Percentiles rank a stretch among this genome's conserved stretches.
Evolutionary conservation across 176 grass and related monocot genomes (phyloP).

Genomic region (Poa pratensis): DNA sequence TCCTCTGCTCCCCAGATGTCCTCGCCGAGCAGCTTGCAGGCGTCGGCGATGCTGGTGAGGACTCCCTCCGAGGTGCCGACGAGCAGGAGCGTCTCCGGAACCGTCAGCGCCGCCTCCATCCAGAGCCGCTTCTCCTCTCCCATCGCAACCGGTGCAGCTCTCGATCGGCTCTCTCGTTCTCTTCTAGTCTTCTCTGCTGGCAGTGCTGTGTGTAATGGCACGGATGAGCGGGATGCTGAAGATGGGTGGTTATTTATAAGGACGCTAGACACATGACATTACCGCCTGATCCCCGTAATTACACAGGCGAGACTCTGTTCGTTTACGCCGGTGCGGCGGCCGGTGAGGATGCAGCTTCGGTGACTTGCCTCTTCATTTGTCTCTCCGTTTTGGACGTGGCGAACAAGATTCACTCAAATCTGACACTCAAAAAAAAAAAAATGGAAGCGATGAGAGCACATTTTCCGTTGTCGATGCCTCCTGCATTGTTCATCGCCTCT

Average conservation of each 20-base stretch:
- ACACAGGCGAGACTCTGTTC: neutral
- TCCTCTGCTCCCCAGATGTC: constrained; percentile 29
- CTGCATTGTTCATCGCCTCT: no score
- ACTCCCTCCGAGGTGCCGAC: constrained; percentile 35
- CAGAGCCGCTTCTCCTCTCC: neutral
- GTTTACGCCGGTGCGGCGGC: neutral
- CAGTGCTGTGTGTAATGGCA: constrained; percentile 19
- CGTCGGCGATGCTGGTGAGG: constrained; percentile 29
- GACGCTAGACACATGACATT: neutral
- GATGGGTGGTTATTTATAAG: neutral
- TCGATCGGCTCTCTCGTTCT: neutral
- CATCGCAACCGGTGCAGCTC: neutral
- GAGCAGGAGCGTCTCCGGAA: constrained; percentile 36
- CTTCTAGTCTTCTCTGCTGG: neutral
- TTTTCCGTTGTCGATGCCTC: no score
- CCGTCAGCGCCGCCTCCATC: constrained; percentile 37
- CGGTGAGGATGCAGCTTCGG: no score
- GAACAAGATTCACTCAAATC: no score
- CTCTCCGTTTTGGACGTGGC: no score
- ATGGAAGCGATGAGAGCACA: no score
- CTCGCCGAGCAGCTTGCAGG: constrained; percentile 39
- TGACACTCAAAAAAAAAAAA: no score
- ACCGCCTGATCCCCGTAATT: neutral
- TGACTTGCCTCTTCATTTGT: no score
- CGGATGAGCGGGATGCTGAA: neutral